Evolutionary conservation across 1,284 basidiomycete species (phyloP).

Genomic region (Rhodotorula sp.): DNA sequence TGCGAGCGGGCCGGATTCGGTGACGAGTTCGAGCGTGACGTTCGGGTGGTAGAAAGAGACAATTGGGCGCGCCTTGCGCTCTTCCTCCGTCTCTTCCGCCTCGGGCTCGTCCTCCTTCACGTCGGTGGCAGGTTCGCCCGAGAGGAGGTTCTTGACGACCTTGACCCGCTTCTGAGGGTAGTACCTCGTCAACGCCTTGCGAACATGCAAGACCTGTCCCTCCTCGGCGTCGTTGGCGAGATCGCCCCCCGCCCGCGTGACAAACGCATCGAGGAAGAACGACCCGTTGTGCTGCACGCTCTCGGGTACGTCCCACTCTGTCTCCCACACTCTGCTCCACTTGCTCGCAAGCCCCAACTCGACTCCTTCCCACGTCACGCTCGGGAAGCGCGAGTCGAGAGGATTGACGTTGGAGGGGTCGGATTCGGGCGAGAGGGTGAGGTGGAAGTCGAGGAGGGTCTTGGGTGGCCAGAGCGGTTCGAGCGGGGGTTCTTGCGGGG

Average conservation of each 20-base stretch:
- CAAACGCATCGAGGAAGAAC: slow-evolving; percentile 70
- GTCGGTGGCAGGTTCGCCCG: slow-evolving; percentile 44
- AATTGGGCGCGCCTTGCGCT: slow-evolving; percentile 42
- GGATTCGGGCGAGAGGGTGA: slow-evolving; percentile 52
- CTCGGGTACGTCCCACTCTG: slow-evolving; percentile 68
- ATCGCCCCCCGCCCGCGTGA: slow-evolving; percentile 63
- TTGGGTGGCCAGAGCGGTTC: slow-evolving; percentile 15
- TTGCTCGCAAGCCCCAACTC: slow-evolving; percentile 71
- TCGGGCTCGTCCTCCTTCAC: slow-evolving; percentile 52
- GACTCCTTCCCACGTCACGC: slow-evolving; percentile 75
- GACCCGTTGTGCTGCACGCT: slow-evolving; percentile 72
- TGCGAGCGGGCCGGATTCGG: slow-evolving; percentile 62
- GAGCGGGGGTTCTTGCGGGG: neutral
- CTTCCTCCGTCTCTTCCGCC: slow-evolving; percentile 53
- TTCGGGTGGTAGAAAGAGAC: slow-evolving; percentile 88
- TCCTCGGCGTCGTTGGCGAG: slow-evolving; percentile 55
- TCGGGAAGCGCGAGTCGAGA: slow-evolving; percentile 58
- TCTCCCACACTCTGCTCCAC: slow-evolving; percentile 69
- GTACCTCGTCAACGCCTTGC: slow-evolving; percentile 80
- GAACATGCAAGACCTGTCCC: slow-evolving; percentile 65
- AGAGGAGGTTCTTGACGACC: slow-evolving; percentile 79
- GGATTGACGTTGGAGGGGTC: slow-evolving; percentile 53
- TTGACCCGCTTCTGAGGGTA: slow-evolving; percentile 67
- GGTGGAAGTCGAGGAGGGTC: slow-evolving; percentile 26
- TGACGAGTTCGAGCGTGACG: slow-evolving; percentile 79